Evolutionary conservation across 2,329 filamentous ascomycete species (phyloP).

Genomic region (Clarireedia sp.): DNA sequence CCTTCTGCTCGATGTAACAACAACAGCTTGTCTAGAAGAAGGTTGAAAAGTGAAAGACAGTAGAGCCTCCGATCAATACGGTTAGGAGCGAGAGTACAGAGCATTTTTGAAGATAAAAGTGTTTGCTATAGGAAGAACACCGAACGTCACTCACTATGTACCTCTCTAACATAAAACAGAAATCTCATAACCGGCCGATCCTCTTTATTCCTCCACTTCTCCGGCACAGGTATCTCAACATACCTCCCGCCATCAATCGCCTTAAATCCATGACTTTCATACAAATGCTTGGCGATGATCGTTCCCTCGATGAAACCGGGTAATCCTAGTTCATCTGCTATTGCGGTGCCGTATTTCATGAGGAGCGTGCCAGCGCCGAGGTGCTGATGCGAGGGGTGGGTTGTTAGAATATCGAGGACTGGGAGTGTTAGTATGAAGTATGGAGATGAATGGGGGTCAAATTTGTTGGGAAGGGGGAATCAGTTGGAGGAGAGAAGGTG

Average conservation of each 20-base stretch:
- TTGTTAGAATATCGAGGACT: slow-evolving; percentile 31
- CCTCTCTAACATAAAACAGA: slow-evolving; percentile 13
- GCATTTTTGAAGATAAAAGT: too few species aligned
- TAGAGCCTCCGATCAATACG: too few species aligned
- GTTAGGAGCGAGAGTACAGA: too few species aligned
- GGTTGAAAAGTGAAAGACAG: too few species aligned
- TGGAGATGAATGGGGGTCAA: background rate
- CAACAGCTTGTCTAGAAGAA: too few species aligned
- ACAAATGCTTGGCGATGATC: slow-evolving; percentile 11
- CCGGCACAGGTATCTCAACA: slow-evolving; percentile 11
- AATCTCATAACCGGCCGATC: slow-evolving; percentile 11
- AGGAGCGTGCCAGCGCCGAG: slow-evolving; percentile 32
- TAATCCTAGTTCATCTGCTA: slow-evolving; percentile 19
- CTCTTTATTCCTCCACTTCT: slow-evolving; percentile 13
- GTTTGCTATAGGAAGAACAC: too few species aligned
- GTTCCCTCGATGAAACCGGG: slow-evolving; percentile 13
- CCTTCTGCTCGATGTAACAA: too few species aligned
- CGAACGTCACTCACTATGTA: too few species aligned
- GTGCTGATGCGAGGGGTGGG: slow-evolving; percentile 30
- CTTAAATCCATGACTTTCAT: slow-evolving; percentile 17
- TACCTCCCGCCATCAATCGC: slow-evolving; percentile 4
- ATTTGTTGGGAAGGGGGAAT: too few species aligned
- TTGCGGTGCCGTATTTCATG: slow-evolving; percentile 32
- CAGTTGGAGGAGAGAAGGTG: background rate
- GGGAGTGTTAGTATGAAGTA: background rate